A percentile compares a stretch with the other conserved stretches of the same genome.
Evolutionary conservation across 1,284 basidiomycete species (phyloP).

Genomic region (Irpex sp.): DNA sequence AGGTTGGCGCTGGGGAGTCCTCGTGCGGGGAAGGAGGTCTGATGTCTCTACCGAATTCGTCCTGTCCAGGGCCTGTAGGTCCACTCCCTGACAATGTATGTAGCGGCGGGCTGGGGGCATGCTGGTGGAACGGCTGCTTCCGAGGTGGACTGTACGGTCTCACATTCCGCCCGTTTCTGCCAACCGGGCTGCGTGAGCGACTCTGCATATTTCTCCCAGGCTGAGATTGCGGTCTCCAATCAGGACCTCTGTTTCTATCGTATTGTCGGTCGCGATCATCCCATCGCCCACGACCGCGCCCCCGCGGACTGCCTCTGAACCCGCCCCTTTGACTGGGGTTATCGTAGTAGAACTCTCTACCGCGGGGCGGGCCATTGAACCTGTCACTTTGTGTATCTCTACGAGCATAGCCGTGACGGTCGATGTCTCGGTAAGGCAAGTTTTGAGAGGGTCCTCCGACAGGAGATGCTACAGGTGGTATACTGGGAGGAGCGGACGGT

Average conservation of each 20-base stretch:
- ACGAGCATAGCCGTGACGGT: constrained; percentile 36
- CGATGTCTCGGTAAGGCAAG: constrained; percentile 36
- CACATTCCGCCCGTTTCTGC: constrained; percentile 17
- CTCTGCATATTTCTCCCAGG: constrained; percentile 41
- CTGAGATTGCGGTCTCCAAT: constrained; percentile 33
- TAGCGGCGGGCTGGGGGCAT: constrained; percentile 8
- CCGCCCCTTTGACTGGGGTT: constrained; percentile 42
- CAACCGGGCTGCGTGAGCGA: constrained; percentile 64
- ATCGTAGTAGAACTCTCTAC: constrained; percentile 37
- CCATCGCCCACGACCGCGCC: constrained; percentile 41
- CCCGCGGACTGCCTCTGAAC: constrained; percentile 36
- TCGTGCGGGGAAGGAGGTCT: constrained; percentile 40
- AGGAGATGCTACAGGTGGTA: constrained; percentile 29
- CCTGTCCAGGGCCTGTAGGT: constrained; percentile 31
- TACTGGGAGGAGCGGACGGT: constrained; percentile 26
- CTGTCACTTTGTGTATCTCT: constrained; percentile 44
- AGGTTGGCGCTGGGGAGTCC: constrained; percentile 15
- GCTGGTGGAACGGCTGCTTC: constrained; percentile 28
- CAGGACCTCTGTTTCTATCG: constrained; percentile 40
- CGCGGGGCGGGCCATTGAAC: constrained; percentile 46
- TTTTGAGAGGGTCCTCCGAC: constrained; percentile 30
- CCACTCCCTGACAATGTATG: constrained; percentile 1
- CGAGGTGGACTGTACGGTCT: constrained; percentile 56
- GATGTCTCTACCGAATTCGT: constrained; percentile 81
- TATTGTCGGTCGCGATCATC: constrained; percentile 35